These are phyloP conservation scores for Epichloe gansuensis DNA, from an alignment of 2,329 filamentous ascomycete genomes.

Conservation along the genomic window DNA sequence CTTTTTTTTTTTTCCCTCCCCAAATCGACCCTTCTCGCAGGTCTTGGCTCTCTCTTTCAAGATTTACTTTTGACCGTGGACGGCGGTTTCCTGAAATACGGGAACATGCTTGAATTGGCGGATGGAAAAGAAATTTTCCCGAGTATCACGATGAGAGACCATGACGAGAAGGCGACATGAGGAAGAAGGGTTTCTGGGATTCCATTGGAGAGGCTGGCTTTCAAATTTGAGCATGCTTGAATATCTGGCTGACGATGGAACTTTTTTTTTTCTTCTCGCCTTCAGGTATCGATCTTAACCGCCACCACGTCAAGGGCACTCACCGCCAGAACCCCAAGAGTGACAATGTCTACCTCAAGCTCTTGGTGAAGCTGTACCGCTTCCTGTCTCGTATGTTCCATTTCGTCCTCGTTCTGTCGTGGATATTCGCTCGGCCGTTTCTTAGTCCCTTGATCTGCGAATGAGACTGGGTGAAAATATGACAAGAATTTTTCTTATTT, in stretches of 20 bases:
- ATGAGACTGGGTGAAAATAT: not conserved
- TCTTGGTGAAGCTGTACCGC: conserved; percentile 96
- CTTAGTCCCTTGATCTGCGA: not conserved
- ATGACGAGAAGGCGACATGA: not conserved
- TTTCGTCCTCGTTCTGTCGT: conserved; percentile 25
- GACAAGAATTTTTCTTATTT: not conserved
- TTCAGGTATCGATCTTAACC: conserved; percentile 59
- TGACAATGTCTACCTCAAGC: conserved; percentile 94
- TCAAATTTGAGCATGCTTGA: conserved; percentile 47
- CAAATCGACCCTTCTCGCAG: not conserved
- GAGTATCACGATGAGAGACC: not conserved
- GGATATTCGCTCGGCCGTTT: not conserved
- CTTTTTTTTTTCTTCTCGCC: conserved; percentile 15
- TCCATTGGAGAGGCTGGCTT: conserved; percentile 7
- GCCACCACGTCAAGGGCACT: conserved; percentile 54
- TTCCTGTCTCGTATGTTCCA: conserved; percentile 70
- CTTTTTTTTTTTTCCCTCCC: not conserved
- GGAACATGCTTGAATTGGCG: conserved; percentile 2
- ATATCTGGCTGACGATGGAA: conserved; percentile 48
- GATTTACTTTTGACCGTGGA: conserved; percentile 1
- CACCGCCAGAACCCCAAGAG: conserved; percentile 95
- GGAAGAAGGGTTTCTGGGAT: not conserved
- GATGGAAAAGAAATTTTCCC: not conserved
- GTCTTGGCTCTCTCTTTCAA: not conserved
- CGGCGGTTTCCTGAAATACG: conserved; percentile 10